These are phyloP conservation scores for Echinochloa phyllopogon DNA, from an alignment of 176 grass and related monocot species.

Conservation along the genomic window DNA sequence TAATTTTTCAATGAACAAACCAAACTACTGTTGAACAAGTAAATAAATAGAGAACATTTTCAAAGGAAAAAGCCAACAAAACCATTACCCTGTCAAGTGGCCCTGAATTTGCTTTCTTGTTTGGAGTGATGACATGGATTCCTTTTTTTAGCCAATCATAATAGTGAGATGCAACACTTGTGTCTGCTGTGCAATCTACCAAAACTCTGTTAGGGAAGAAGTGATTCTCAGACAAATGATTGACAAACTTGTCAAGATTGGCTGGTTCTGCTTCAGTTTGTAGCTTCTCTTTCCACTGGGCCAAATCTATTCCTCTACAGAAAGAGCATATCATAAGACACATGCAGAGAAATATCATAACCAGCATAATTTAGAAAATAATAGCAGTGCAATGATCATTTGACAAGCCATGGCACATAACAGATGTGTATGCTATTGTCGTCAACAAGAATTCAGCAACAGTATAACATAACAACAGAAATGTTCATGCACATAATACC, in stretches of 20 bases:
- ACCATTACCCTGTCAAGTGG: slow-evolving; percentile 72
- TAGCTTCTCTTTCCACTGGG: slow-evolving; percentile 65
- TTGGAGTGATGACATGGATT: slow-evolving; percentile 87
- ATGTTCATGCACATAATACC: background rate
- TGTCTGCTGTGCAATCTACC: slow-evolving; percentile 89
- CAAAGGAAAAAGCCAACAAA: background rate
- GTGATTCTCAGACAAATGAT: slow-evolving; percentile 73
- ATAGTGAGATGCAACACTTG: slow-evolving; percentile 77
- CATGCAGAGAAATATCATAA: slow-evolving; percentile 33
- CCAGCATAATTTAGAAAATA: background rate
- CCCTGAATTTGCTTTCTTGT: slow-evolving; percentile 92
- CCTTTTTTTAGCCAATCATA: slow-evolving; percentile 81
- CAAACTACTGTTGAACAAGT: background rate
- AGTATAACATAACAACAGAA: background rate
- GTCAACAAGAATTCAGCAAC: background rate
- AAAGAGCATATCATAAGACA: slow-evolving; percentile 31
- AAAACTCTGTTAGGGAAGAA: slow-evolving; percentile 83
- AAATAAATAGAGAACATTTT: background rate
- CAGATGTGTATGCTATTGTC: background rate
- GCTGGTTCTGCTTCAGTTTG: slow-evolving; percentile 60
- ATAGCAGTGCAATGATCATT: background rate
- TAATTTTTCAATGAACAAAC: background rate
- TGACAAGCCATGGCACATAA: background rate
- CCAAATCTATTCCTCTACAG: slow-evolving; percentile 71
- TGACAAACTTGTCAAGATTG: slow-evolving; percentile 62